These are phyloP conservation scores for Linnemannia zychae DNA, from an alignment of 192 early-diverging fungal genomes.

Conservation along the genomic window DNA sequence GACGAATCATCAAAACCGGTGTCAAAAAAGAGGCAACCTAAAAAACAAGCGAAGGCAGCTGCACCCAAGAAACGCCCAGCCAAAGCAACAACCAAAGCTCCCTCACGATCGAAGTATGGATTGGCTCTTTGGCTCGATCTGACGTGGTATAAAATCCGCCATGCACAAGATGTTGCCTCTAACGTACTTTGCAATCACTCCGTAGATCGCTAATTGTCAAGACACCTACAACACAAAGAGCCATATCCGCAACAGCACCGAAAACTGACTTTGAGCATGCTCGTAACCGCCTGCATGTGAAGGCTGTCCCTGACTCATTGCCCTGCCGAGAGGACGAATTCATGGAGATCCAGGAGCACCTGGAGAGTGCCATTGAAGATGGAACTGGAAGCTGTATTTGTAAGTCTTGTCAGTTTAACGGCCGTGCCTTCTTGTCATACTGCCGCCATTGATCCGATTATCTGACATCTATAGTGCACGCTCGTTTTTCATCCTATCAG, in stretches of 20 bases:
- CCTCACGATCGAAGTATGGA: conserved; percentile 10
- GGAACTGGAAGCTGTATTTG: conserved; percentile 89
- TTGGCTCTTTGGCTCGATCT: too few species aligned
- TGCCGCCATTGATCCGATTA: neutral
- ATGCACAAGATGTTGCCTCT: neutral
- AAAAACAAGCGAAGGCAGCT: neutral
- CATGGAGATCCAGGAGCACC: conserved; percentile 78
- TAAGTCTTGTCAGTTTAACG: conserved; percentile 49
- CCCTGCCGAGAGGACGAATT: conserved; percentile 98
- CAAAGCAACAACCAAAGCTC: neutral
- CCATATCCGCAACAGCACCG: conserved; percentile 24
- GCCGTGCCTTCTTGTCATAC: neutral
- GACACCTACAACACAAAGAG: conserved; percentile 52
- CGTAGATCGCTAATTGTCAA: conserved; percentile 26
- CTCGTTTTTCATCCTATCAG: conserved; percentile 43
- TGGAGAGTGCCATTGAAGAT: conserved; percentile 87
- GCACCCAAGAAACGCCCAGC: neutral
- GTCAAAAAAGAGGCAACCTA: neutral
- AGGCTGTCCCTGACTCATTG: conserved; percentile 88
- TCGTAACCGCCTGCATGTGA: conserved; percentile 86
- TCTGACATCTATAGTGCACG: neutral
- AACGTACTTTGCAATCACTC: neutral
- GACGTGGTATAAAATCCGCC: neutral
- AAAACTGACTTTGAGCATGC: conserved; percentile 73
- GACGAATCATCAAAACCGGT: neutral